Percentiles rank a stretch among this genome's conserved stretches.
phyloP scores from a whole-genome alignment of 1,139 yeast genomes.

The Zygosaccharomyces pseudobailii region DNA sequence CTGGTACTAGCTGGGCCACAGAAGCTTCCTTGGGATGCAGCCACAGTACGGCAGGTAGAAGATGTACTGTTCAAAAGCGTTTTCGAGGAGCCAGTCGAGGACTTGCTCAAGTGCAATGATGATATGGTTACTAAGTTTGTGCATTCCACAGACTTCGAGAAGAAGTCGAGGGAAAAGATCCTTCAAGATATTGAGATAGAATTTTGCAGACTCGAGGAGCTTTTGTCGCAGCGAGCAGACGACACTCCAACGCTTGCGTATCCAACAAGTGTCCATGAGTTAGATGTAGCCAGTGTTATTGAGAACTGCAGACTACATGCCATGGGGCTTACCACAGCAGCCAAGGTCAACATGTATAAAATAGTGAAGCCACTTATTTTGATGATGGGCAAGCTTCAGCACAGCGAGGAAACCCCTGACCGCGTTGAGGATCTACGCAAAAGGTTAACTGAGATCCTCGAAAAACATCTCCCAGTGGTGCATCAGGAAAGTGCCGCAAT shows the following conservation, averaged over 20 bases:
- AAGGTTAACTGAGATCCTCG: slow-evolving; percentile 1
- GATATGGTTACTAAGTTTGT: slow-evolving; percentile 8
- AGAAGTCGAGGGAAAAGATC: slow-evolving; percentile 8
- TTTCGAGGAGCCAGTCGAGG: slow-evolving; percentile 13
- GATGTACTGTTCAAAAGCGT: slow-evolving; percentile 9
- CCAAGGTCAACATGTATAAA: slow-evolving; percentile 9
- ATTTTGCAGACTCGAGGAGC: slow-evolving; percentile 6
- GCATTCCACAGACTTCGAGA: slow-evolving; percentile 7
- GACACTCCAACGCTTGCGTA: slow-evolving; percentile 1
- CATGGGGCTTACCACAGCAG: slow-evolving; percentile 9
- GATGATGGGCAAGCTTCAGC: slow-evolving; percentile 3
- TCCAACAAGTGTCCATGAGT: background rate
- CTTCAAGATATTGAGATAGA: slow-evolving; percentile 9
- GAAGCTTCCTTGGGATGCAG: slow-evolving; percentile 9
- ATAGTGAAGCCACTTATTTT: slow-evolving; percentile 7
- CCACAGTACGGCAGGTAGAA: slow-evolving; percentile 4
- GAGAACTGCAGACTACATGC: slow-evolving; percentile 9
- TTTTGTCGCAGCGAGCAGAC: slow-evolving; percentile 1
- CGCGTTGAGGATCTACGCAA: slow-evolving; percentile 1
- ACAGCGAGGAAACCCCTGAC: slow-evolving; percentile 4
- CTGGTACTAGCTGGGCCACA: slow-evolving; percentile 2
- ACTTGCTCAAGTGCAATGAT: slow-evolving; percentile 6
- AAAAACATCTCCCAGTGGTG: background rate
- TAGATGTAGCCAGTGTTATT: slow-evolving; percentile 5
- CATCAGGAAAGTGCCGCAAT: background rate